These are phyloP conservation scores for Mortierella sp. DNA, from an alignment of 371 early-diverging fungal genomes.

Conservation along the genomic window DNA sequence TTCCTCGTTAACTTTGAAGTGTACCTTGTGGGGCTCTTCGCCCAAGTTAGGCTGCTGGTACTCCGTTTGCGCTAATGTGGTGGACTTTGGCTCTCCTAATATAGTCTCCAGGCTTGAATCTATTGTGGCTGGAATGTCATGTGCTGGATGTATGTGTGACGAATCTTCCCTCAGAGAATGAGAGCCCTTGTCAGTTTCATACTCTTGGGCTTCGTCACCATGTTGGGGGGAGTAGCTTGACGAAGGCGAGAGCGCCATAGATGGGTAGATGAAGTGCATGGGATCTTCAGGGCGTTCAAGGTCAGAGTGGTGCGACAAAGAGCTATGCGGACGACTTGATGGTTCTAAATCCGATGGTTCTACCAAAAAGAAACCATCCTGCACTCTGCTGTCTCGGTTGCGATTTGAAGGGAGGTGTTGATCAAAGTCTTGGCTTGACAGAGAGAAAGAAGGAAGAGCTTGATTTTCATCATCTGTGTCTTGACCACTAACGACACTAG, in stretches of 20 bases:
- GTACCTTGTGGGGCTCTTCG: background rate
- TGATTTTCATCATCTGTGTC: conserved; percentile 16
- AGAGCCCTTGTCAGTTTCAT: background rate
- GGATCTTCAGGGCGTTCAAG: conserved; percentile 11
- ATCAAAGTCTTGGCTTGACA: conserved; percentile 23
- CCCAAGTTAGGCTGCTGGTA: background rate
- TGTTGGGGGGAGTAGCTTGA: background rate
- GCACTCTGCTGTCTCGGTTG: background rate
- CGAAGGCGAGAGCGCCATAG: conserved; percentile 32
- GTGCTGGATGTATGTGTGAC: conserved; percentile 19
- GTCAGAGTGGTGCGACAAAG: conserved; percentile 39
- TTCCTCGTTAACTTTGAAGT: background rate
- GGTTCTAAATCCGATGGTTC: conserved; percentile 37
- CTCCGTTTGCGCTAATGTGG: background rate
- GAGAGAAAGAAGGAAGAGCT: conserved; percentile 12
- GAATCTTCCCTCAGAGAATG: background rate
- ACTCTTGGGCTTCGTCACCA: conserved; percentile 4
- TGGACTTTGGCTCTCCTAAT: background rate
- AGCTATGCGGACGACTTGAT: conserved; percentile 34
- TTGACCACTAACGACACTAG: background rate
- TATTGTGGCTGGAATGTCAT: conserved; percentile 26
- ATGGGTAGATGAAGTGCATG: conserved; percentile 44
- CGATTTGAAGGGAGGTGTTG: background rate
- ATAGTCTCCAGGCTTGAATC: conserved; percentile 33
- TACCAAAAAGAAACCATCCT: conserved; percentile 41